phyloP scores from a whole-genome alignment of 2,329 filamentous ascomycete species.

The Cordyceps pruinosa region DNA sequence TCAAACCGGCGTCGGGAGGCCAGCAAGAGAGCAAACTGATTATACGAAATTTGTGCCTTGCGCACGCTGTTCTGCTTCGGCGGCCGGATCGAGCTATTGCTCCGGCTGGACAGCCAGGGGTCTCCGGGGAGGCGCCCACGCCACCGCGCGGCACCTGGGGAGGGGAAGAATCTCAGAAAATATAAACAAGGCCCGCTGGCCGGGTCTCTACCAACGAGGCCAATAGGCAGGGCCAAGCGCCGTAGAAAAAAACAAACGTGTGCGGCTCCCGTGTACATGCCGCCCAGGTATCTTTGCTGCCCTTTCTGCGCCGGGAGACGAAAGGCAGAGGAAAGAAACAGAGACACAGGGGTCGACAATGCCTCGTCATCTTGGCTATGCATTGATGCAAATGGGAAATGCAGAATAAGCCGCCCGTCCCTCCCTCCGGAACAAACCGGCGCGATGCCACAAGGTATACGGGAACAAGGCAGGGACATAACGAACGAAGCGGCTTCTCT shows the following conservation, averaged over 20 bases:
- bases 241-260: neutral
- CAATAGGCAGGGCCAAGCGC: neutral
- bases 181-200: neutral
- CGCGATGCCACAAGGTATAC: neutral
- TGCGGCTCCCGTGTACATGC: neutral
- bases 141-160: neutral
- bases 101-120: neutral
- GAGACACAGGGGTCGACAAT: neutral
- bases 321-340: neutral
- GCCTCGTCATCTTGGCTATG: too few species aligned
- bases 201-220: neutral
- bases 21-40: too few species aligned
- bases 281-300: neutral
- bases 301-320: too few species aligned
- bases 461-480: conserved; percentile 6
- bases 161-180: too few species aligned
- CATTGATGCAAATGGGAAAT: neutral
- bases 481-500: neutral
- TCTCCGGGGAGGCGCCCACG: neutral
- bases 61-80: neutral
- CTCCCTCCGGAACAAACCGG: conserved; percentile 2
- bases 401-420: neutral
- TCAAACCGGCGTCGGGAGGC: too few species aligned
- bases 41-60: too few species aligned
- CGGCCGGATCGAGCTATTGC: conserved; percentile 11